A percentile compares a stretch with the other conserved stretches of the same genome.
phyloP scores from a whole-genome alignment of 2,329 filamentous ascomycete species.

The Exophiala bonariae region DNA sequence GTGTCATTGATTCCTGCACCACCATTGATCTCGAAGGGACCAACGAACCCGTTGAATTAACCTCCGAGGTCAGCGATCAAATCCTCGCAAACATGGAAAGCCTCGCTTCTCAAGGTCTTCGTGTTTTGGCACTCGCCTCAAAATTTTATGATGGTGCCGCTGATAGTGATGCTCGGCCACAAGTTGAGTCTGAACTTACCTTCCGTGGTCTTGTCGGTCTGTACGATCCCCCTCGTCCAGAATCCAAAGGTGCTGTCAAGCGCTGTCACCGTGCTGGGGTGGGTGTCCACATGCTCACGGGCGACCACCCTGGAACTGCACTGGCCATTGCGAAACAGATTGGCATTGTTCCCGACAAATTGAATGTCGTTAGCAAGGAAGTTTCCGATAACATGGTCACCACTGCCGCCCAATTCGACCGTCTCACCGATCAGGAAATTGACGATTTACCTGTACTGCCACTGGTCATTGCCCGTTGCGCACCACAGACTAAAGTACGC shows the following conservation, averaged over 20 bases:
- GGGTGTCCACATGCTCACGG: slow-evolving; percentile 75
- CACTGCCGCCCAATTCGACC: slow-evolving; percentile 73
- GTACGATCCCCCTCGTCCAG: slow-evolving; percentile 76
- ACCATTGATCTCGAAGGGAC: slow-evolving; percentile 45
- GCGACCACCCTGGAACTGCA: slow-evolving; percentile 73
- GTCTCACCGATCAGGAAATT: slow-evolving; percentile 68
- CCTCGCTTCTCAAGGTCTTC: slow-evolving; percentile 65
- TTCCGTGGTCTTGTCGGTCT: slow-evolving; percentile 77
- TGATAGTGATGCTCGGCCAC: slow-evolving; percentile 44
- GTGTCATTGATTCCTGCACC: slow-evolving; percentile 64
- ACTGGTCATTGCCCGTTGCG: slow-evolving; percentile 60
- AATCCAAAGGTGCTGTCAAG: slow-evolving; percentile 68
- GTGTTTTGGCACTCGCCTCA: slow-evolving; percentile 67
- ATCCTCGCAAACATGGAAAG: slow-evolving; percentile 69
- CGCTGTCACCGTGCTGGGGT: slow-evolving; percentile 70
- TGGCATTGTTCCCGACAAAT: slow-evolving; percentile 66
- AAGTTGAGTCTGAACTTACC: slow-evolving; percentile 65
- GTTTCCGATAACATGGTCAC: slow-evolving; percentile 66
- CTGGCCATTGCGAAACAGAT: slow-evolving; percentile 74
- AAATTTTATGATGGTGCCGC: slow-evolving; percentile 36
- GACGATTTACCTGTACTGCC: slow-evolving; percentile 54
- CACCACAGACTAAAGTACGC: slow-evolving; percentile 69
- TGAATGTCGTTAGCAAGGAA: slow-evolving; percentile 58
- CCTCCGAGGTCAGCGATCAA: slow-evolving; percentile 54
- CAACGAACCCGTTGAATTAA: slow-evolving; percentile 45